These are phyloP conservation scores for Pseudocercospora vitis DNA, from an alignment of 2,329 filamentous ascomycete genomes.

Conservation along the genomic window DNA sequence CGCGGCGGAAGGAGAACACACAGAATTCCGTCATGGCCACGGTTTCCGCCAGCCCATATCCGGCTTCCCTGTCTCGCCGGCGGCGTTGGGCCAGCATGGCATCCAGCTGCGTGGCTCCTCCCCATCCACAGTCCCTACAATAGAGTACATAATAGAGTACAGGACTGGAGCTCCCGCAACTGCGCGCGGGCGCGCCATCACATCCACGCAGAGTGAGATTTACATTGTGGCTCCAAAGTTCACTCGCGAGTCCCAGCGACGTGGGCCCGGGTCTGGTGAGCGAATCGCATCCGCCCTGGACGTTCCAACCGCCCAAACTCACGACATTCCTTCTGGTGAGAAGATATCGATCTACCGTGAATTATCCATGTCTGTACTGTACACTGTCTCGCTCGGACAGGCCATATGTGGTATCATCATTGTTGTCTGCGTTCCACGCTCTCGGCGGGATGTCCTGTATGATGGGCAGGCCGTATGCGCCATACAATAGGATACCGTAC, in stretches of 20 bases:
- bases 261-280: slow-evolving; percentile 8
- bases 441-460: too few species aligned
- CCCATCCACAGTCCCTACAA: background rate
- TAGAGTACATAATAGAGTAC: too few species aligned
- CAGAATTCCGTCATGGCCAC: background rate
- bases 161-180: too few species aligned
- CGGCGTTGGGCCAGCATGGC: background rate
- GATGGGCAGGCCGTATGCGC: too few species aligned
- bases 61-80: slow-evolving; percentile 3
- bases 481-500: too few species aligned
- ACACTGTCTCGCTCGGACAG: too few species aligned
- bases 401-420: too few species aligned
- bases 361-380: too few species aligned
- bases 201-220: slow-evolving; percentile 2
- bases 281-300: slow-evolving; percentile 11
- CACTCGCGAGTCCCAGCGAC: slow-evolving; percentile 12
- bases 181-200: slow-evolving; percentile 1
- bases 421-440: too few species aligned
- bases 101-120: slow-evolving; percentile 2
- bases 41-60: background rate
- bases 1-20: too few species aligned
- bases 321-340: slow-evolving; percentile 2
- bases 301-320: slow-evolving; percentile 4
- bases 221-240: slow-evolving; percentile 8
- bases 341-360: too few species aligned